Base-by-base conservation (phyloP, 768 basidiomycete genomes). In the Tylopilus plumbeoviolaceoides region DNA sequence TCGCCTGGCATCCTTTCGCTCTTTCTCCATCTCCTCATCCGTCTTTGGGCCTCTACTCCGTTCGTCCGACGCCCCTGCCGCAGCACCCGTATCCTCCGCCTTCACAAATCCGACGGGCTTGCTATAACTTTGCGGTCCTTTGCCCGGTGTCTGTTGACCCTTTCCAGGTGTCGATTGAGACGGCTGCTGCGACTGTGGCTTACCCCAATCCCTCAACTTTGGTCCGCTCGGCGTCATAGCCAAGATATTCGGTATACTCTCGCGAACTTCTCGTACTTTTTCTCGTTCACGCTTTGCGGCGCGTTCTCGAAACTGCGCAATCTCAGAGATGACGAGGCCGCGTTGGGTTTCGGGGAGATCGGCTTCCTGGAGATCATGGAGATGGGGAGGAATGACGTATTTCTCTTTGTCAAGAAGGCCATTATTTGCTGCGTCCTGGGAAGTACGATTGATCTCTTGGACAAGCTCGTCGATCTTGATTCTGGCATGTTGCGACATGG, bases 351-450 rank as follows among this genome's bases (percentile, higher is more conserved):
- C 97, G 21, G 97, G 95, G 40, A 99, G 81, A 65, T 99, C 97
- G 48, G 93, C 91, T 73, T 97, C 94, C 65, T 93, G 89, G 40
- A 99, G 78, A 72, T 98, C 97, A 71, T 92, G 91, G 18, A 98
- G 79, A 72, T 99, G 97, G n/a, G 91, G 90, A 23, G 93, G 93
- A 40, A 97, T 91, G 57, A 91, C 79, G 67, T 91, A 90, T 79
- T 87, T 85, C 71, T 92, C 89, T 64, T 88, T 86, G 71, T 90
- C 87, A 48, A 83, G 81, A 36, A 83, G 76, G n/a, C 86, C 87
- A 53, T 68, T 84, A 55, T 82, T 83, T 2, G 89, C 85, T 4
- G 86, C 84, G 44, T 90, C 87, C 66, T 86, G 83, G 5, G 87
- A 87, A 20, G 78, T 70, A 36, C 81, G 79, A 56, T 84, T 85